These are phyloP conservation scores for Penicillium cinerascens DNA, from an alignment of 495 filamentous ascomycete genomes.

Conservation along the genomic window DNA sequence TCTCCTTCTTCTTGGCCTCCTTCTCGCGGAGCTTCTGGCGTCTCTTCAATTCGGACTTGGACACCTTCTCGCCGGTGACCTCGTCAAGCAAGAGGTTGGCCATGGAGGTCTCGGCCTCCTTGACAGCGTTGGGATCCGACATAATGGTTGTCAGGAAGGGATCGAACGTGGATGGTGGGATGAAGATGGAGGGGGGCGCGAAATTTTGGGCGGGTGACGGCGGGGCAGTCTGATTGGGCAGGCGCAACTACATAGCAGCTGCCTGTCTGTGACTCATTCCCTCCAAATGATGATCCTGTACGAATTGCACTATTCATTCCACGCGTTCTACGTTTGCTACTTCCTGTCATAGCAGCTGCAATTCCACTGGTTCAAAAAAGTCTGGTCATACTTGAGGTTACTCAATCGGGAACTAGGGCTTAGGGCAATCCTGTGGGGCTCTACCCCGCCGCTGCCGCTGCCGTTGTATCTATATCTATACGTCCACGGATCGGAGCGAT, in stretches of 20 bases:
- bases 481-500: no score
- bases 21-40: constrained; percentile 85
- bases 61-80: constrained; percentile 77
- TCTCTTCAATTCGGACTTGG: constrained; percentile 93
- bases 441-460: constrained; percentile 25
- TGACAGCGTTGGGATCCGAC: constrained; percentile 45
- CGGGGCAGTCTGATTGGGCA: constrained; percentile 32
- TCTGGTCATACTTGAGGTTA: neutral
- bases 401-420: constrained; percentile 34
- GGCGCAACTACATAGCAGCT: constrained; percentile 6
- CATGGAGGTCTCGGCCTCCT: constrained; percentile 60
- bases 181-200: constrained; percentile 24
- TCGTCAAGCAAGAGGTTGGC: constrained; percentile 79
- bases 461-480: constrained; percentile 1
- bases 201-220: constrained; percentile 41
- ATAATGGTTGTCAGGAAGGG: constrained; percentile 28
- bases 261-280: constrained; percentile 1
- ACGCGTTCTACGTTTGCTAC: neutral
- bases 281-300: neutral
- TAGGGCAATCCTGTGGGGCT: constrained; percentile 40
- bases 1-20: constrained; percentile 83
- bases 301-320: neutral
- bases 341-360: neutral
- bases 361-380: neutral
- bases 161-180: constrained; percentile 25